Evolutionary conservation across 495 filamentous ascomycete genomes (phyloP).

Genomic region (Friedmanniomyces simplex): DNA sequence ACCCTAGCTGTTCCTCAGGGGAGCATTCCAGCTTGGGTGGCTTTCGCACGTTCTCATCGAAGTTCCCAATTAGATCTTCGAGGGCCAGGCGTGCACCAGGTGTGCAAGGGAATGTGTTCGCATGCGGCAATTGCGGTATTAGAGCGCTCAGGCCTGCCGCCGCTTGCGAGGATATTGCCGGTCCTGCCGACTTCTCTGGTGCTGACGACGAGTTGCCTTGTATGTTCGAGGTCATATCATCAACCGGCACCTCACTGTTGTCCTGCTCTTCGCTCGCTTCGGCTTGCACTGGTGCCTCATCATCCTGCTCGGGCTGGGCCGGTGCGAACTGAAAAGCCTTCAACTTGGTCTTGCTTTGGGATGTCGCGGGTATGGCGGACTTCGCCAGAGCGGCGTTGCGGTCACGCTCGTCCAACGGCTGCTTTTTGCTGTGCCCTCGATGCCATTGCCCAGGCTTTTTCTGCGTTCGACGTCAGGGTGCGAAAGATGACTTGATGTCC

Average conservation of each 20-base stretch:
- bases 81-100: conserved; percentile 65
- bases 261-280: conserved; percentile 16
- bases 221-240: conserved; percentile 9
- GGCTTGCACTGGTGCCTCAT: conserved; percentile 28
- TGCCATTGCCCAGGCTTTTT: conserved; percentile 15
- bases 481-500: background rate
- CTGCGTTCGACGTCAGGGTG: conserved; percentile 10
- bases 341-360: conserved; percentile 48
- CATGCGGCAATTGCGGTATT: conserved; percentile 32
- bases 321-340: conserved; percentile 46
- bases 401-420: background rate
- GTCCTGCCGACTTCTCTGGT: background rate
- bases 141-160: background rate
- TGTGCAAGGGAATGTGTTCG: conserved; percentile 45
- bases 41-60: conserved; percentile 44
- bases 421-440: conserved; percentile 13
- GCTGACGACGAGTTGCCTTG: background rate
- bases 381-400: conserved; percentile 4
- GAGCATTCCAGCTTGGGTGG: conserved; percentile 41
- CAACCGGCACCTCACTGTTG: background rate
- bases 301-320: conserved; percentile 19
- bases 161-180: background rate
- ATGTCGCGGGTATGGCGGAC: conserved; percentile 38
- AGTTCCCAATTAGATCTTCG: conserved; percentile 66
- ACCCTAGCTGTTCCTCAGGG: conserved; percentile 61